Conservation (phyloP, 306 rosid genomes). For the Purshia tridentata region DNA sequence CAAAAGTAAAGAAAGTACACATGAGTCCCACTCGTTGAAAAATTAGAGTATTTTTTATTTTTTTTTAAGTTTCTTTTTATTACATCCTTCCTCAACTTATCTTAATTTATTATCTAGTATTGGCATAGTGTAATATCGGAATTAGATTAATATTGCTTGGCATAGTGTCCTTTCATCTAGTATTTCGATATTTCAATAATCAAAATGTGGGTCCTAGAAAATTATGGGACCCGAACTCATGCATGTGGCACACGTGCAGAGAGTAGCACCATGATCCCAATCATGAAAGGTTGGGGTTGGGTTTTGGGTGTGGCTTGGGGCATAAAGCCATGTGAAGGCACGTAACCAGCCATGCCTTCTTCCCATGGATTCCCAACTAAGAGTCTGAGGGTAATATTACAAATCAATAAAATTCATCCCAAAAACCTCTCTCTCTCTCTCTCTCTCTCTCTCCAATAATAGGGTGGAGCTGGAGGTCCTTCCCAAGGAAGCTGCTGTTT, state of each 20-base stretch:
- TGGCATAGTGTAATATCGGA: not conserved
- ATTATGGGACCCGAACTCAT: constrained; percentile 26
- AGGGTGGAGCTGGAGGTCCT: constrained; percentile 33
- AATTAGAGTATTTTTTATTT: too few relatives aligned
- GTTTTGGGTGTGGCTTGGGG: constrained; percentile 40
- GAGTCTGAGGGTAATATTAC: not conserved
- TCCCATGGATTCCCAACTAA: constrained; percentile 27
- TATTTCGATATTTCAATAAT: not conserved
- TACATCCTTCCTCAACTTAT: not conserved
- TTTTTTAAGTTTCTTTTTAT: too few relatives aligned
- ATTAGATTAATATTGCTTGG: not conserved
- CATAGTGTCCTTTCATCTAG: too few relatives aligned
- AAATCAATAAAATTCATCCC: not conserved
- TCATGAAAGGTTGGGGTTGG: constrained; percentile 42
- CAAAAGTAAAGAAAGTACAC: too few relatives aligned
- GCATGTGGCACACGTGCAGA: constrained; percentile 75
- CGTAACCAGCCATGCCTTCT: constrained; percentile 37
- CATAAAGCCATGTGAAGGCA: constrained; percentile 57
- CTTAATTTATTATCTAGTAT: too few relatives aligned
- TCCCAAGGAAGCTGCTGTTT: constrained; percentile 67
- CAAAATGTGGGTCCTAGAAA: constrained; percentile 19
- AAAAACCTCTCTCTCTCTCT: not conserved
- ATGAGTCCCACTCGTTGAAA: too few relatives aligned
- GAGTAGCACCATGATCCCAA: constrained; percentile 33
- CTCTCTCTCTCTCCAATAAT: constrained; percentile 31